These are phyloP conservation scores for Blumeria hordei DNA, from an alignment of 2,329 filamentous ascomycete species.

Conservation along the genomic window DNA sequence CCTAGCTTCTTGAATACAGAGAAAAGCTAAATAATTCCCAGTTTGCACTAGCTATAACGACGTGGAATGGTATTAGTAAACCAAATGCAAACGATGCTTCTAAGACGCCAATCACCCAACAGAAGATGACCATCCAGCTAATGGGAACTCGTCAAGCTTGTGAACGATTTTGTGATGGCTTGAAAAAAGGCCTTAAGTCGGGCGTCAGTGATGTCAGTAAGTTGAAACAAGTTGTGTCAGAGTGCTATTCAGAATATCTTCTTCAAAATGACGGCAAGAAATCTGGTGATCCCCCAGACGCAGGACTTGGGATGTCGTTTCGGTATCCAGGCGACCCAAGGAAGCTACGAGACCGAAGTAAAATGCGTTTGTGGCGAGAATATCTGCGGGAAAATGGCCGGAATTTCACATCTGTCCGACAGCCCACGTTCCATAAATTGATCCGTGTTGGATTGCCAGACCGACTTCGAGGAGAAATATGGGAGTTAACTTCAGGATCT, in stretches of 20 bases:
- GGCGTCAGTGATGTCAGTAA: slow-evolving; percentile 74
- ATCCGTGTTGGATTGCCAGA: slow-evolving; percentile 91
- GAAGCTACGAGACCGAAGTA: slow-evolving; percentile 81
- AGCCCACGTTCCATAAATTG: slow-evolving; percentile 93
- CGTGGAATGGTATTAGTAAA: slow-evolving; percentile 55
- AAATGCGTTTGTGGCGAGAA: slow-evolving; percentile 94
- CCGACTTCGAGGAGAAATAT: slow-evolving; percentile 74
- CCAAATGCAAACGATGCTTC: slow-evolving; percentile 26
- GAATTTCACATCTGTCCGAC: slow-evolving; percentile 74
- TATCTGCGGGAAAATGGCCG: slow-evolving; percentile 89
- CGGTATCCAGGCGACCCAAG: slow-evolving; percentile 85
- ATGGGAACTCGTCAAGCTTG: slow-evolving; percentile 66
- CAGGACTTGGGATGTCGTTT: slow-evolving; percentile 77
- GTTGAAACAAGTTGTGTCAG: slow-evolving; percentile 52
- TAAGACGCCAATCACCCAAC: slow-evolving; percentile 3
- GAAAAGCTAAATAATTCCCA: slow-evolving; percentile 15
- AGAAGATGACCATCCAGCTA: neutral
- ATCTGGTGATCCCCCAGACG: slow-evolving; percentile 53
- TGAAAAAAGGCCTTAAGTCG: slow-evolving; percentile 72
- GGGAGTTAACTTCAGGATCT: slow-evolving; percentile 85
- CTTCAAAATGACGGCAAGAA: slow-evolving; percentile 39
- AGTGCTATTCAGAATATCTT: slow-evolving; percentile 81
- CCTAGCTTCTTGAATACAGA: neutral
- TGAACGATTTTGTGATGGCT: slow-evolving; percentile 84
- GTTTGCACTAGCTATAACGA: slow-evolving; percentile 85